Evolutionary conservation across 345 rosid species (phyloP).

Genomic region (Eucalyptus brandiana): DNA sequence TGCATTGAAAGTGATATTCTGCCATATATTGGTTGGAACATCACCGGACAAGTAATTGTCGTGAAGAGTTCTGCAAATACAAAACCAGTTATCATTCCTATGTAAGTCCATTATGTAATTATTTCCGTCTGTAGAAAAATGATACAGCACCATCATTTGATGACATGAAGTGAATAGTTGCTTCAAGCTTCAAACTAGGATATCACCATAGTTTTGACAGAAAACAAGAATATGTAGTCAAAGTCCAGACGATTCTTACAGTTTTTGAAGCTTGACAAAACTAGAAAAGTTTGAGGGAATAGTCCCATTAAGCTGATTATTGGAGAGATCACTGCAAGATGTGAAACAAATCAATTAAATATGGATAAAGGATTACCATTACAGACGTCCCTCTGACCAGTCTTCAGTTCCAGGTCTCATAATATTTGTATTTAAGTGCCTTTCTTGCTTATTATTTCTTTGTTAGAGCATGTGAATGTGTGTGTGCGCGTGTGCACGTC

Average conservation of each 20-base stretch:
- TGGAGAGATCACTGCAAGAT: slow-evolving; percentile 34
- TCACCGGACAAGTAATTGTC: slow-evolving; percentile 66
- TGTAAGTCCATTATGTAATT: background rate
- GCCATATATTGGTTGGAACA: slow-evolving; percentile 61
- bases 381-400: background rate
- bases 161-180: background rate
- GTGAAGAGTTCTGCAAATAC: slow-evolving; percentile 59
- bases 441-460: background rate
- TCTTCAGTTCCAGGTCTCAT: background rate
- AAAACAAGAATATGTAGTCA: background rate
- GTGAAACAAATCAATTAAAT: background rate
- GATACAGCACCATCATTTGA: background rate
- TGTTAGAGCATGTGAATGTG: background rate
- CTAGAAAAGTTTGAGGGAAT: slow-evolving; percentile 43
- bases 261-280: slow-evolving; percentile 36
- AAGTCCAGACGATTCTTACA: slow-evolving; percentile 14
- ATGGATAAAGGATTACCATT: background rate
- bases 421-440: background rate
- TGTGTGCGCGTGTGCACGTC: accelerated
- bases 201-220: background rate
- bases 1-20: slow-evolving; percentile 34
- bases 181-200: background rate
- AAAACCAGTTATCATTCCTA: background rate
- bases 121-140: background rate
- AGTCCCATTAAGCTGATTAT: slow-evolving; percentile 37